Conservation (phyloP, 2,329 filamentous ascomycete species). For the Colletotrichum scovillei region DNA sequence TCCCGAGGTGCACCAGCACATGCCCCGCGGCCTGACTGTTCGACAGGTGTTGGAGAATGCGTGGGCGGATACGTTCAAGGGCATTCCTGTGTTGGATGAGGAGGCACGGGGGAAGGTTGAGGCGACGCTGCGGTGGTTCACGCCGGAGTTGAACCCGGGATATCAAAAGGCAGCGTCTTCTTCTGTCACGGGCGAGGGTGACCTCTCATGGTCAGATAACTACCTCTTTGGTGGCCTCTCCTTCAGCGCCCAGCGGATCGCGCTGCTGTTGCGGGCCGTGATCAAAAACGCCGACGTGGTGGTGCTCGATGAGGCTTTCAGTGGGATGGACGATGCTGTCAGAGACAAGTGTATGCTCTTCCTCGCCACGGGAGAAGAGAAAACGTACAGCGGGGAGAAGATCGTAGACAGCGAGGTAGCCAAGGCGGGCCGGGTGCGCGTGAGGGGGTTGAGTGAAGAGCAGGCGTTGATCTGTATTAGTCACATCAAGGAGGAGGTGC, state of each 20-base stretch:
- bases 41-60: slow-evolving; percentile 84
- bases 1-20: slow-evolving; percentile 93
- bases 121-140: slow-evolving; percentile 80
- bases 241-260: slow-evolving; percentile 85
- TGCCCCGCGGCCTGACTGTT: slow-evolving; percentile 81
- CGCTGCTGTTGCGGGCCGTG: slow-evolving; percentile 84
- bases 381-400: slow-evolving; percentile 50
- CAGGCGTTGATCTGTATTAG: slow-evolving; percentile 94
- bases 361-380: slow-evolving; percentile 73
- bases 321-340: slow-evolving; percentile 83
- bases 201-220: slow-evolving; percentile 73
- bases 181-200: slow-evolving; percentile 3
- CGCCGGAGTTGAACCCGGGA: slow-evolving; percentile 76
- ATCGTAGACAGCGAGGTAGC: slow-evolving; percentile 60
- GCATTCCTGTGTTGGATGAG: slow-evolving; percentile 72
- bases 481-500: slow-evolving; percentile 91
- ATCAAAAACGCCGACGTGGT: slow-evolving; percentile 85
- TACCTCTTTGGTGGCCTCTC: slow-evolving; percentile 78
- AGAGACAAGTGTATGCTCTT: slow-evolving; percentile 91
- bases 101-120: slow-evolving; percentile 71
- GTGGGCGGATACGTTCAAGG: slow-evolving; percentile 88
- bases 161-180: slow-evolving; percentile 42
- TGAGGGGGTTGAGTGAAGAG: slow-evolving; percentile 72
- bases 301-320: slow-evolving; percentile 89
- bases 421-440: slow-evolving; percentile 56